Evolutionary conservation across 2,329 filamentous ascomycete genomes (phyloP), one percentile per base, ranked within the genome.

Genomic region (Fusarium longipes): DNA sequence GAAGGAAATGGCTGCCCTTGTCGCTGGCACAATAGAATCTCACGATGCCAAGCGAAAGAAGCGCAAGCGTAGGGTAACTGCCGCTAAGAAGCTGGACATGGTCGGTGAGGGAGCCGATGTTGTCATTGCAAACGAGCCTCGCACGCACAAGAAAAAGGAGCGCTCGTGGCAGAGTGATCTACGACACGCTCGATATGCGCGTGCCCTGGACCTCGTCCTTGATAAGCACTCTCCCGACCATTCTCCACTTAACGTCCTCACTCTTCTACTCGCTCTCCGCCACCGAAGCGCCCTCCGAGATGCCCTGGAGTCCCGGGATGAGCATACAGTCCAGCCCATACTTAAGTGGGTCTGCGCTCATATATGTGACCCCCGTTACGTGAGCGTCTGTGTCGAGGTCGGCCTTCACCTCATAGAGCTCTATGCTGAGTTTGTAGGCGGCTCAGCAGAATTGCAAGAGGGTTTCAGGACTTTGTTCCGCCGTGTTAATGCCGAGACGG

Each of bases 71-170:
- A 78, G 79, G 30, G 77, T 78, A 49, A 78, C 79, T n/a, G 78
- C 81, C 27, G 77, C 78, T 20, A 81, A 82, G 69, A 78, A 81
- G n/a, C 89, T 93, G 62, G 93, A 97, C 74, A 91, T 93, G 74
- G 86, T 91, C 20, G 94, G 93, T 67, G 93, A 97, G 77, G 91
- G 89, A 42, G 91, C 90, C 24, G 93, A 97, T 75, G 93, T 97
- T 53, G 87, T 97, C 71, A 94, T 98, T 72, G 91, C 95, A 39
- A 90, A 92, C 70, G 89, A 91, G 38, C 81, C 77, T 35, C 82
- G 74, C 47, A 29, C 47, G n/a, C 47, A 82, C 36, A 75, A 73
- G 50, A 90, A 88, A 76, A 89, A 87, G 73, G 87, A 92, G 70
- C 88, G 89, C 44, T 75, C 81, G 8, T 99, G 96, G 95, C 94